These are phyloP conservation scores for Botrytis elliptica DNA, from an alignment of 2,329 filamentous ascomycete species.

Conservation along the genomic window DNA sequence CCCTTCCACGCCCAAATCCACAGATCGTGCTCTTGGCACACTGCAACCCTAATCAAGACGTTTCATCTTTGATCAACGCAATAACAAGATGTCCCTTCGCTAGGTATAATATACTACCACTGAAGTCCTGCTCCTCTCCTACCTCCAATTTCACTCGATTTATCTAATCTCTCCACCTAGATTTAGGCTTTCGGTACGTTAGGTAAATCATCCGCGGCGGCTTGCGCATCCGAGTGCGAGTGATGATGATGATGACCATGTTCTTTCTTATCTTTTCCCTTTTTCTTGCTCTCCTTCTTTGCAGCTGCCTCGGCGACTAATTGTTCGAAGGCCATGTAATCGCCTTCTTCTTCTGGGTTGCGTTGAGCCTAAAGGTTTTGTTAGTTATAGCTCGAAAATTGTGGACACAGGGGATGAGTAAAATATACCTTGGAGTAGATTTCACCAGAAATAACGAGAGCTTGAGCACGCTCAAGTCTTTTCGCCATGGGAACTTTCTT, in stretches of 20 bases:
- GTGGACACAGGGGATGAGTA: neutral
- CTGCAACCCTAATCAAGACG: neutral
- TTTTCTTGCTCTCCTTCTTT: conserved; percentile 83
- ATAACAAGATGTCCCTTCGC: neutral
- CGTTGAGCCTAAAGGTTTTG: conserved; percentile 66
- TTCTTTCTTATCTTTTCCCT: conserved; percentile 54
- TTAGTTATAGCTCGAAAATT: conserved; percentile 17
- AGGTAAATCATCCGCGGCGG: conserved; percentile 42
- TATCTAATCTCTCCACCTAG: neutral
- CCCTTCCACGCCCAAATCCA: neutral
- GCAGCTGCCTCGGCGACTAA: conserved; percentile 94
- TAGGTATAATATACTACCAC: conserved; percentile 2
- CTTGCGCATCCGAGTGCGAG: conserved; percentile 31
- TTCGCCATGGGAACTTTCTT: conserved; percentile 79
- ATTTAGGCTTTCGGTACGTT: conserved; percentile 41
- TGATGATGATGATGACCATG: conserved; percentile 41
- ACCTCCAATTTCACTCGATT: neutral
- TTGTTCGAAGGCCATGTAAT: conserved; percentile 98
- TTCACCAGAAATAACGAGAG: conserved; percentile 82
- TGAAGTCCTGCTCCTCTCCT: neutral
- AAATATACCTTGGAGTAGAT: conserved; percentile 77
- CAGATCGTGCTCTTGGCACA: neutral
- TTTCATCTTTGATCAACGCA: neutral
- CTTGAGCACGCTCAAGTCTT: conserved; percentile 86
- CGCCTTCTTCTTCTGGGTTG: conserved; percentile 92